These are phyloP conservation scores for Leishmania lainsoni DNA, from an alignment of 208 protist species.

Conservation along the genomic window DNA sequence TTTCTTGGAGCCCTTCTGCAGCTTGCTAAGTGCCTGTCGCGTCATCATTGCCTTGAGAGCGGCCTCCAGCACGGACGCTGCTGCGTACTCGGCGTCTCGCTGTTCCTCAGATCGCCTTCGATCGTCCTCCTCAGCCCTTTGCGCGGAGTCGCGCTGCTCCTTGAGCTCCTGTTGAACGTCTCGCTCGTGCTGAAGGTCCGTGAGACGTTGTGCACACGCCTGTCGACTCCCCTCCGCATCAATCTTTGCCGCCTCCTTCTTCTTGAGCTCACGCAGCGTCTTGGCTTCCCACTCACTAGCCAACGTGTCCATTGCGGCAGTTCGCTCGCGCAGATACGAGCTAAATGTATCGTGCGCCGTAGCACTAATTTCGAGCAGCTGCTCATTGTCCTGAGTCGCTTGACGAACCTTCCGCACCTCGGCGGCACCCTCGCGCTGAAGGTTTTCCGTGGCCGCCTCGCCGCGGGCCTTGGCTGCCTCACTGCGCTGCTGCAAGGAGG, in stretches of 20 bases:
- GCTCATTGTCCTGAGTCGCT: constrained; percentile 29
- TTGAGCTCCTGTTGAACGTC: constrained; percentile 55
- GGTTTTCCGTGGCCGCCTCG: constrained; percentile 70
- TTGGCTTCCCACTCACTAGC: constrained; percentile 81
- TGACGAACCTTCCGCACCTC: constrained; percentile 57
- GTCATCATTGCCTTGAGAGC: constrained; percentile 85
- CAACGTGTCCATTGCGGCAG: constrained; percentile 68
- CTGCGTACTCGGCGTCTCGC: constrained; percentile 58
- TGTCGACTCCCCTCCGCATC: constrained; percentile 84
- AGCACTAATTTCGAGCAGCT: constrained; percentile 49
- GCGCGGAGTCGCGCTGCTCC: constrained; percentile 47
- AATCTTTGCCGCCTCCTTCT: constrained; percentile 75
- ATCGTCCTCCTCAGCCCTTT: constrained; percentile 30
- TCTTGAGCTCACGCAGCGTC: constrained; percentile 77
- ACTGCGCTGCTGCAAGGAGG: constrained; percentile 63
- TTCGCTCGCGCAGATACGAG: constrained; percentile 69
- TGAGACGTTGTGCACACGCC: constrained; percentile 71
- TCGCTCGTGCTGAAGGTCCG: constrained; percentile 58
- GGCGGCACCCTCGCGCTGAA: constrained; percentile 54
- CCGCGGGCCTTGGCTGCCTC: constrained; percentile 67
- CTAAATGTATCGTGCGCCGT: constrained; percentile 65
- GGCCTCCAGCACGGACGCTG: constrained; percentile 79
- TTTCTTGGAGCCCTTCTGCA: constrained; percentile 81
- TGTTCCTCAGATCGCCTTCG: constrained; percentile 42
- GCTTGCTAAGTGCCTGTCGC: constrained; percentile 59